These are phyloP conservation scores for Zoysia pacifica DNA, from an alignment of 176 grass and related monocot genomes.

Conservation along the genomic window DNA sequence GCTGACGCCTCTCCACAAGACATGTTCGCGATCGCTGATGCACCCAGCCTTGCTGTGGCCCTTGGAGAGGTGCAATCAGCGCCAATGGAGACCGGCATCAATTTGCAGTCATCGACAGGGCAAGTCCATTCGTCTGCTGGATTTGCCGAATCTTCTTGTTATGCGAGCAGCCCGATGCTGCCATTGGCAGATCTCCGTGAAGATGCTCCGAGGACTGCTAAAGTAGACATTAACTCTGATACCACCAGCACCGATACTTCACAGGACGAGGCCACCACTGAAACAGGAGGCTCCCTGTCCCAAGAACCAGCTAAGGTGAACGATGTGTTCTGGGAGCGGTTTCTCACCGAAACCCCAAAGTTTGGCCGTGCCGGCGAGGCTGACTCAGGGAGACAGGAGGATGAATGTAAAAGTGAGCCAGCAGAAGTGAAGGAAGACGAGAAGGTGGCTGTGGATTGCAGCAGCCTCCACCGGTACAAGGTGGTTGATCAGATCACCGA, in stretches of 20 bases:
- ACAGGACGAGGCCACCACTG: conserved; percentile 41
- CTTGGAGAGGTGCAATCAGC: conserved; percentile 39
- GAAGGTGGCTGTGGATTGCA: background rate
- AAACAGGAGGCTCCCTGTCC: conserved; percentile 14
- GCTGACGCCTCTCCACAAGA: conserved; percentile 41
- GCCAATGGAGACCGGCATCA: conserved; percentile 31
- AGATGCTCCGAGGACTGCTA: background rate
- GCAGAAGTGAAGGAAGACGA: conserved; percentile 10
- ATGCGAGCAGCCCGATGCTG: conserved; percentile 38
- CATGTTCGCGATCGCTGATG: conserved; percentile 36
- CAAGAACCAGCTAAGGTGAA: conserved; percentile 39
- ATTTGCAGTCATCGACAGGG: conserved; percentile 28
- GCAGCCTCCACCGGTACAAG: conserved; percentile 13
- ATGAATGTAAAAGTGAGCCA: conserved; percentile 6
- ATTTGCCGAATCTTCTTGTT: conserved; percentile 29
- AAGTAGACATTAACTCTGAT: conserved; percentile 53
- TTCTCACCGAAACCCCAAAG: conserved; percentile 56
- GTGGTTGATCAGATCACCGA: conserved; percentile 39
- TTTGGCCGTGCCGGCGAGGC: background rate
- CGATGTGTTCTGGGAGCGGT: conserved; percentile 73
- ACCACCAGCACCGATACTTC: conserved; percentile 42
- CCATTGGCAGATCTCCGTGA: conserved; percentile 27
- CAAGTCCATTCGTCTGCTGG: conserved; percentile 18
- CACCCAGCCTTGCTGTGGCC: conserved; percentile 30
- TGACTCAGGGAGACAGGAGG: conserved; percentile 28